Conservation (phyloP, 805 yeast species). For the Yamadazyma phyllophila region DNA sequence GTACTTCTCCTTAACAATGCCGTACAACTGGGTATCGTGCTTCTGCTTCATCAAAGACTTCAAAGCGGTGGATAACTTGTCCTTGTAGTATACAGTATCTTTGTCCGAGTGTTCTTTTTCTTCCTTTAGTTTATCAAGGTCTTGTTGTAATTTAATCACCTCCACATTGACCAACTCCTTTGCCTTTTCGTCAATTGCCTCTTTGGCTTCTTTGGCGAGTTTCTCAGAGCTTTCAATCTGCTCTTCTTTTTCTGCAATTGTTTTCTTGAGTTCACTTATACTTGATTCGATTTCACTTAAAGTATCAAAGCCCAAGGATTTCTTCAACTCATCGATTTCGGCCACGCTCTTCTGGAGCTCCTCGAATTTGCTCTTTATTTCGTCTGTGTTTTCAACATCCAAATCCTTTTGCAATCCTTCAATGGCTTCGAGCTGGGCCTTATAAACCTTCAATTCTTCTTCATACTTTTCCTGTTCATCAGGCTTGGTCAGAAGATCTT, state of each 20-base stretch:
- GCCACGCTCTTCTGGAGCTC: neutral
- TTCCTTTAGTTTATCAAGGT: neutral
- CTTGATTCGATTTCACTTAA: neutral
- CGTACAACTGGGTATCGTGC: slow-evolving; percentile 10
- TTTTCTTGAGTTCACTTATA: neutral
- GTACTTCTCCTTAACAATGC: slow-evolving; percentile 10
- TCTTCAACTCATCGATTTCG: neutral
- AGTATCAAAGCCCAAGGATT: neutral
- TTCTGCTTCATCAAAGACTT: neutral
- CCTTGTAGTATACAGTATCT: neutral
- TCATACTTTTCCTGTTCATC: neutral
- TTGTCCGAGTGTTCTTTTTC: neutral
- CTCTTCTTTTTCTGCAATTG: neutral
- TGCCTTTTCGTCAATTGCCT: neutral
- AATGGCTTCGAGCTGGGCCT: neutral
- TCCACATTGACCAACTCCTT: neutral
- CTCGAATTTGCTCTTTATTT: neutral
- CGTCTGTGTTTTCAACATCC: neutral
- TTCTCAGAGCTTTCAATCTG: neutral
- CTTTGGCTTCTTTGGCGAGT: neutral
- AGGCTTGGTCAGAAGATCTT: neutral
- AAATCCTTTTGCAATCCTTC: neutral
- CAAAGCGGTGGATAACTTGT: neutral
- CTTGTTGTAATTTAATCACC: neutral
- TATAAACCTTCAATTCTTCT: slow-evolving; percentile 1